Conservation (phyloP, 331 rosid species). For the Stylosanthes scabra region DNA sequence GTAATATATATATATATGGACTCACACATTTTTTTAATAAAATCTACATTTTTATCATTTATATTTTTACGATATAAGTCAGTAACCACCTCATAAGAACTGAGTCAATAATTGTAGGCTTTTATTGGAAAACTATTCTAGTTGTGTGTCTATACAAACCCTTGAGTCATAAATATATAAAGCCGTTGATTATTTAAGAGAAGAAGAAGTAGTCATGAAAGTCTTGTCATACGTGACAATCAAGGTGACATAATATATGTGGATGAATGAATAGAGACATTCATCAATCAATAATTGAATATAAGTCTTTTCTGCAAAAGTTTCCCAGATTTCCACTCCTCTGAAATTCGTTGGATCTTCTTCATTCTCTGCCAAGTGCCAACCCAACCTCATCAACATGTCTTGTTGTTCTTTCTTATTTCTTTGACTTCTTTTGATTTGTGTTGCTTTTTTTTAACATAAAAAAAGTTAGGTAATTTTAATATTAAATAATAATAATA, state of each 20-base stretch:
- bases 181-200: conserved; percentile 13
- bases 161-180: conserved; percentile 28
- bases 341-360: conserved; percentile 22
- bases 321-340: conserved; percentile 30
- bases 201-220: conserved; percentile 11
- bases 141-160: neutral
- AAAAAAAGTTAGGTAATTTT: no score
- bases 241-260: no score
- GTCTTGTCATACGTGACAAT: neutral
- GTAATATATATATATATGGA: no score
- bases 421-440: conserved; percentile 26
- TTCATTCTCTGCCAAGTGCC: neutral
- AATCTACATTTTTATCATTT: no score
- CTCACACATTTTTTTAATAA: no score
- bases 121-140: no score
- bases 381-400: conserved; percentile 28
- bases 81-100: no score
- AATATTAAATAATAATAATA: no score
- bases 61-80: no score
- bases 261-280: neutral
- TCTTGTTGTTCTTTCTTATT: conserved; percentile 13
- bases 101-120: no score
- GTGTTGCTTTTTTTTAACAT: neutral
- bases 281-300: conserved; percentile 28
- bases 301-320: conserved; percentile 23